A percentile compares a stretch with the other conserved stretches of the same genome.
Evolutionary conservation across 345 rosid genomes (phyloP).

Genomic region (Zanthoxylum bungeanum): DNA sequence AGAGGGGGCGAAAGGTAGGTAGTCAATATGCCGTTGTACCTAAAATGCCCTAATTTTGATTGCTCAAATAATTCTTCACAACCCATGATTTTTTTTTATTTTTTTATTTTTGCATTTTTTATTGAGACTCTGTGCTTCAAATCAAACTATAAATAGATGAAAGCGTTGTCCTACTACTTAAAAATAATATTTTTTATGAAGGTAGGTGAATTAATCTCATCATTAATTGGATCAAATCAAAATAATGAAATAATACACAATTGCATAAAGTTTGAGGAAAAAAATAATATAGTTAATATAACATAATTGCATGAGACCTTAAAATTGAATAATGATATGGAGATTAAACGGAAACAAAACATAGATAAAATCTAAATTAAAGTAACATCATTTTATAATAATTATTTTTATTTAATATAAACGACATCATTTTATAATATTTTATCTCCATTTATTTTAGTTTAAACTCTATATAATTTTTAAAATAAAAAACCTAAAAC

Average conservation of each 20-base stretch:
- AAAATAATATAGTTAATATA: neutral
- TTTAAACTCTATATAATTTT: too few relatives aligned
- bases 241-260: neutral
- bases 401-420: too few relatives aligned
- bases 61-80: conserved; percentile 16
- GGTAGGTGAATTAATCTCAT: neutral
- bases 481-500: too few relatives aligned
- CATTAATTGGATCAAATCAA: neutral
- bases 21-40: conserved; percentile 39
- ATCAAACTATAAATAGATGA: conserved; percentile 7
- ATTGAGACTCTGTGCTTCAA: neutral
- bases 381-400: too few relatives aligned
- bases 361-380: too few relatives aligned
- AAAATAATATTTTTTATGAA: neutral
- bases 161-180: conserved; percentile 21
- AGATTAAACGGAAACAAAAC: neutral
- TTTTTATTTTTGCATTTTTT: neutral
- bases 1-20: conserved; percentile 15
- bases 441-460: too few relatives aligned
- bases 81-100: neutral
- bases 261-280: too few relatives aligned
- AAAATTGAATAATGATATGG: too few relatives aligned
- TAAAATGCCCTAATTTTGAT: conserved; percentile 25
- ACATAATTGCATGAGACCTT: conserved; percentile 5
- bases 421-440: too few relatives aligned